phyloP scores from a whole-genome alignment of 192 early-diverging fungal species.

The Jimgerdemannia flammicorona region DNA sequence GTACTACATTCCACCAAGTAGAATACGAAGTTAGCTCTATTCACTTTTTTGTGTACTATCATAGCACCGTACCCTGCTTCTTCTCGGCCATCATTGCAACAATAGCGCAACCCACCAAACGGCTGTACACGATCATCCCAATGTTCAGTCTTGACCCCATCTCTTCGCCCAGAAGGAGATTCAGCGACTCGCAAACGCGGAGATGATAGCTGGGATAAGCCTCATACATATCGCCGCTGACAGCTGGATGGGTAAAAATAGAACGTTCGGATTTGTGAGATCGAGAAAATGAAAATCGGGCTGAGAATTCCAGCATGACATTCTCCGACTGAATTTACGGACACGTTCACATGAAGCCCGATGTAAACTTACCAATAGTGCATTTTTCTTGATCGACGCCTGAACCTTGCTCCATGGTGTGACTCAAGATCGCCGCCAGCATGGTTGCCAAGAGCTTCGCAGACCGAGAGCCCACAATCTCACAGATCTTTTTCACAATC shows the following conservation, averaged over 20 bases:
- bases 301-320: background rate
- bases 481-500: constrained; percentile 74
- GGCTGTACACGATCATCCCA: constrained; percentile 31
- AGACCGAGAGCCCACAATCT: constrained; percentile 67
- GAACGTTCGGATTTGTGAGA: background rate
- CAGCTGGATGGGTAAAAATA: constrained; percentile 12
- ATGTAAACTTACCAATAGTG: constrained; percentile 29
- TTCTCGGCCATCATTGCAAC: constrained; percentile 43
- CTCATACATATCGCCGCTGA: constrained; percentile 35
- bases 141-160: constrained; percentile 27
- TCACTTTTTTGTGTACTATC: too few relatives aligned
- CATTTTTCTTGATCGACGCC: constrained; percentile 18
- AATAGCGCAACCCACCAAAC: constrained; percentile 35
- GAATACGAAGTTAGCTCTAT: too few relatives aligned
- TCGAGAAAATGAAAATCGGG: constrained; percentile 2
- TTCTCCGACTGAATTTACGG: background rate
- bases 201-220: constrained; percentile 34
- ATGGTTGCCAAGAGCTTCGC: constrained; percentile 65
- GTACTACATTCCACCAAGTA: too few relatives aligned
- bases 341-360: too few relatives aligned
- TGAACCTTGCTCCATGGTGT: constrained; percentile 28
- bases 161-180: constrained; percentile 9
- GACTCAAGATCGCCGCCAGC: constrained; percentile 52
- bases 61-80: background rate
- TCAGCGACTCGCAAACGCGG: constrained; percentile 32